Evolutionary conservation across 257 asterid genomes (phyloP), one percentile per base, ranked within the genome.

Genomic region (Prunella vulgaris): DNA sequence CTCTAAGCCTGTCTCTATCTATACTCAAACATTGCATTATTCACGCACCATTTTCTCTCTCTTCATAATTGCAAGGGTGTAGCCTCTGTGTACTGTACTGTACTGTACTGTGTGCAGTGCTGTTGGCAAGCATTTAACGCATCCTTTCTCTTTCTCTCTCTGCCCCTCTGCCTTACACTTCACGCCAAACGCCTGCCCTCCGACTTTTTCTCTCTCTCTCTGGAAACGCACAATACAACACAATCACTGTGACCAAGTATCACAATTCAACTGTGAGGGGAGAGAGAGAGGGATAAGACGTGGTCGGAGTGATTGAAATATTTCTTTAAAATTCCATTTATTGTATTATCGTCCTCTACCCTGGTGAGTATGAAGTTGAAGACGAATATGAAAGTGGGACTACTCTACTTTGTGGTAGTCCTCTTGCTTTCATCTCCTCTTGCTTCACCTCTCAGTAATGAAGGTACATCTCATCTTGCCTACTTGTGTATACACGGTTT

Each of bases 171-270:
- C 84, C 97, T 88, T 86, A 66, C 88, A 72, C 80, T 84, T 93
- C 97, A 93, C 98, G 97, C 97, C 86, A 90, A 88, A 93, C 92
- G 94, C 94, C 97, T 93, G 97, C 76, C 69, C 84, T 76, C 79
- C 74, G 68, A 25, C 79, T 44, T 37, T 62, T 20, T 56, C 75
- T 70, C 72, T 77, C 77, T 59, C 77, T 66, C 72, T 33, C 53
- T n/a, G n/a, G n/a, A 18, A 52, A 71, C 79, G 73, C 79, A 75
- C 58, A 77, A 72, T 71, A 76, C 69, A 77, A 72, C 25, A 60
- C 79, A 51, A 14, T 60, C 70, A 69, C 78, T 59, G 79, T 57
- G 71, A 59, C 71, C 17, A 53, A 65, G 66, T 53, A 53, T 77
- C 74, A 64, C 77, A 52, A 66, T 63, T 51, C 46, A 63, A 18